Evolutionary conservation across 495 filamentous ascomycete species (phyloP).

Genomic region (Massariosphaeria phaeospora): DNA sequence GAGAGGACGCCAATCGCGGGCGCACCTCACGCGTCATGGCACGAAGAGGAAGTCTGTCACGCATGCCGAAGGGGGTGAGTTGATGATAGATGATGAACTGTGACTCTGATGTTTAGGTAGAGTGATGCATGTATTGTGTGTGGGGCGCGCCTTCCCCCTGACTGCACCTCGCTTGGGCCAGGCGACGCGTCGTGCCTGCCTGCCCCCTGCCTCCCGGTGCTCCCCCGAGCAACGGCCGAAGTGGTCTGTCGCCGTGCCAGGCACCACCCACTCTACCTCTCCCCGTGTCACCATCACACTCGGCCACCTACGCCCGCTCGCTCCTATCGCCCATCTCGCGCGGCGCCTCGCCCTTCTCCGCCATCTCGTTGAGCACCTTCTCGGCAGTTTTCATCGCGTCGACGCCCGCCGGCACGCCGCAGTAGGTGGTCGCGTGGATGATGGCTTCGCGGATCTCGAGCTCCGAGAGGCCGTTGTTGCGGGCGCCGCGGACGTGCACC

Average conservation of each 20-base stretch:
- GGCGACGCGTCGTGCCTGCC: neutral
- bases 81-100: no score
- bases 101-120: slow-evolving; percentile 25
- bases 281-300: no score
- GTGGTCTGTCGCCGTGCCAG: neutral
- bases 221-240: no score
- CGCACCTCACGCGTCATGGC: slow-evolving; percentile 16
- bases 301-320: slow-evolving; percentile 23
- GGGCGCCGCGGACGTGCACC: slow-evolving; percentile 50
- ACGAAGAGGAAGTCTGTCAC: neutral
- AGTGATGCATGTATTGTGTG: neutral
- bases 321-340: slow-evolving; percentile 22
- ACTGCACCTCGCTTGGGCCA: neutral
- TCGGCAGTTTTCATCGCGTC: slow-evolving; percentile 46
- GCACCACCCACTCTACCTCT: neutral
- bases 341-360: slow-evolving; percentile 26
- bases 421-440: slow-evolving; percentile 53
- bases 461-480: slow-evolving; percentile 52
- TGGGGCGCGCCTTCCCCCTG: slow-evolving; percentile 3
- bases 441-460: slow-evolving; percentile 53
- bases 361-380: slow-evolving; percentile 38
- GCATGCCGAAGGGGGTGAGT: no score
- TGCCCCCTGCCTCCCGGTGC: neutral
- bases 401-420: slow-evolving; percentile 54
- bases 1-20: neutral